Conservation (phyloP, 768 basidiomycete species). For the Cytidiella melzeri region DNA sequence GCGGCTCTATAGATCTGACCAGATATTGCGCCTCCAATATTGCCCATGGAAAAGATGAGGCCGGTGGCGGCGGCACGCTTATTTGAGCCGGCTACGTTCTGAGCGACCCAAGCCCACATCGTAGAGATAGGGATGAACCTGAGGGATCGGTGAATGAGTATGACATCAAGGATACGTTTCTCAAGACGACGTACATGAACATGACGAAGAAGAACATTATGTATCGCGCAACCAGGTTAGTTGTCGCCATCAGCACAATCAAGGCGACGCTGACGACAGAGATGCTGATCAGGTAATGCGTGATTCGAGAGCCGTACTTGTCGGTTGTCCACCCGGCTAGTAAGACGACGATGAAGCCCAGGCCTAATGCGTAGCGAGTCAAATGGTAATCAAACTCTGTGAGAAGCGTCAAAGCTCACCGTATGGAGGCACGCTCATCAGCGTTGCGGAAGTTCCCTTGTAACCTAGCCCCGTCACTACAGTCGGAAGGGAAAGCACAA, state of each 20-base stretch:
- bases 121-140: slow-evolving; percentile 26
- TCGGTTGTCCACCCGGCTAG: slow-evolving; percentile 21
- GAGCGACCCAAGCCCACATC: slow-evolving; percentile 23
- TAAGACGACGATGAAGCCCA: slow-evolving; percentile 26
- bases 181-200: slow-evolving; percentile 23
- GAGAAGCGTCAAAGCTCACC: too few relatives aligned
- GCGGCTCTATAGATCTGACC: slow-evolving; percentile 26
- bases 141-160: not conserved
- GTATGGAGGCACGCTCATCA: slow-evolving; percentile 52
- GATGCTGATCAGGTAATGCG: slow-evolving; percentile 20
- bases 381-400: too few relatives aligned
- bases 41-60: slow-evolving; percentile 27
- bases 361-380: too few relatives aligned
- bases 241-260: slow-evolving; percentile 25
- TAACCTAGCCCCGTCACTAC: slow-evolving; percentile 63
- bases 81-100: slow-evolving; percentile 23
- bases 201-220: slow-evolving; percentile 30
- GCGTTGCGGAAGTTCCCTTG: slow-evolving; percentile 46
- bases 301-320: slow-evolving; percentile 19
- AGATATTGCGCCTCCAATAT: slow-evolving; percentile 26
- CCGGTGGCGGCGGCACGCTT: slow-evolving; percentile 28
- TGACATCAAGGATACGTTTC: not conserved
- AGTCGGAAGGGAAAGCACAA: slow-evolving; percentile 58
- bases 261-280: slow-evolving; percentile 22
- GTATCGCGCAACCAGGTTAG: slow-evolving; percentile 24